Conservation (phyloP, 495 filamentous ascomycete genomes). For the Pyronema omphalodes region DNA sequence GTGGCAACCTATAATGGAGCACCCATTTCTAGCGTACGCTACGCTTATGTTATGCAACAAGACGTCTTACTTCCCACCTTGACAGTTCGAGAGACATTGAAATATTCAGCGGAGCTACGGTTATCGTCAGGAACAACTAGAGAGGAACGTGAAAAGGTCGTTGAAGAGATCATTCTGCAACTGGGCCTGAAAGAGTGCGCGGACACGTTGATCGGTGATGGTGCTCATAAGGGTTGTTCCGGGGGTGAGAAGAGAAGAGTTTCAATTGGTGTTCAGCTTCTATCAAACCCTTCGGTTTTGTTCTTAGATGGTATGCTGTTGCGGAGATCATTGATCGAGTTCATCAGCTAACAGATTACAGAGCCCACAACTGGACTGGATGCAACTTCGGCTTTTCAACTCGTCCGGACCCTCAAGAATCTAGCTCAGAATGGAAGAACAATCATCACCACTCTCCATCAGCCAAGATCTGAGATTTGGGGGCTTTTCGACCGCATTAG, state of each 20-base stretch:
- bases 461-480: conserved; percentile 61
- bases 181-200: conserved; percentile 57
- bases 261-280: conserved; percentile 55
- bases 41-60: conserved; percentile 62
- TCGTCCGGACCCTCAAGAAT: conserved; percentile 46
- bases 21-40: conserved; percentile 33
- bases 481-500: conserved; percentile 50
- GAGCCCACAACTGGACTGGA: conserved; percentile 62
- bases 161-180: conserved; percentile 57
- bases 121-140: conserved; percentile 41
- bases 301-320: conserved; percentile 36
- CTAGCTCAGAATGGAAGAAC: conserved; percentile 49
- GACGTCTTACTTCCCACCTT: conserved; percentile 51
- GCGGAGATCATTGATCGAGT: background rate
- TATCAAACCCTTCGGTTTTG: conserved; percentile 54
- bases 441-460: conserved; percentile 53
- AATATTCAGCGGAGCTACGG: conserved; percentile 51
- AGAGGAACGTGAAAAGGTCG: conserved; percentile 38
- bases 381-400: conserved; percentile 55
- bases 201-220: conserved; percentile 49
- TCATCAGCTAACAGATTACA: background rate
- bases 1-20: conserved; percentile 38
- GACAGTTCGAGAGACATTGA: conserved; percentile 54
- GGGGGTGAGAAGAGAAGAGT: conserved; percentile 58
- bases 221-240: conserved; percentile 50